Evolutionary conservation across 2,329 filamentous ascomycete species (phyloP), one percentile per base, ranked within the genome.

Genomic region (Cryphonectria radicalis): DNA sequence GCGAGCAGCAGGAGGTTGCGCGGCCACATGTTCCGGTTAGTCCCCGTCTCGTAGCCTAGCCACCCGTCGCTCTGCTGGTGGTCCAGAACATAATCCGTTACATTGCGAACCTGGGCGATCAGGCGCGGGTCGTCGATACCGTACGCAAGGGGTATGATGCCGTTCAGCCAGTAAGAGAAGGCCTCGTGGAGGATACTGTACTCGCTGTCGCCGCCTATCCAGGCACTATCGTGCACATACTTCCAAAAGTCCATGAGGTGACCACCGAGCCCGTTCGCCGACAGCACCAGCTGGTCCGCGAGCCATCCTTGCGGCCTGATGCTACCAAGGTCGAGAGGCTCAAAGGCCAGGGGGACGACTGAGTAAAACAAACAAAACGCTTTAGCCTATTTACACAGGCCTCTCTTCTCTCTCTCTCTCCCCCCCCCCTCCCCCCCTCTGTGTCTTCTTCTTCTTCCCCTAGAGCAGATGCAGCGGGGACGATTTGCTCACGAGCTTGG

Each of bases 121-220:
- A 90, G 78, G 6, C 83, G 78, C 3, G 78, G 74, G 75, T 89
- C 84, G 66, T 86, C 80, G 5, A 87, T 77, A 0, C 78, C 78
- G 72, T 86, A 89, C 1, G 88, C 86, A 35, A 89, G 80, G 25
- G 88, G 86, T 1, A 90, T 87, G 1, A 89, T 79, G 4, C 83
- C 85, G 74, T 90, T 89, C 75, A 88, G 86, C 85, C 87, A 89
- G 76, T 89, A 89, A 0, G 87, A 86, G 37, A 84, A 82, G 1
- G 83, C 85, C 78, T 90, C 88, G 74, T 88, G 83, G 2, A 89
- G 78, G 32, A 78, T 78, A 17, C 82, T 86, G 74, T 89, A 89
- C 74, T 89, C 86, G 3, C 79, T 76, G 43, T 79, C 74, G 6
- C 86, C 86, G 3, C 86, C 87, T 1, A 87, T 76, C 86, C 87